A percentile compares a stretch with the other conserved stretches of the same genome.
Conservation (phyloP, 1,139 yeast species). For the Candida glucosophila region DNA sequence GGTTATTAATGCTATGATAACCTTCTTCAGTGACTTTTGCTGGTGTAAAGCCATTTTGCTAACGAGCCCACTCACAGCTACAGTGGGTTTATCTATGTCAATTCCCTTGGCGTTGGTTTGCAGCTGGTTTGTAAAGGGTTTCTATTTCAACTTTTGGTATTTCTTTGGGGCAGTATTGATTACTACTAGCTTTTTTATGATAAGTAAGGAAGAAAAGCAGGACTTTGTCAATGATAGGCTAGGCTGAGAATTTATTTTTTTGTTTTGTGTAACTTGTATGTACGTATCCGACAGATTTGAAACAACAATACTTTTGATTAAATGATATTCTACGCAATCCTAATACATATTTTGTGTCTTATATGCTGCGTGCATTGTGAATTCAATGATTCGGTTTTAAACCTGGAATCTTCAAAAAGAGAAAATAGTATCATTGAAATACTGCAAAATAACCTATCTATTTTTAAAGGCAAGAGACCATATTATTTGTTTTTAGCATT, state of each 20-base stretch:
- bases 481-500: constrained; percentile 27
- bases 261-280: not conserved
- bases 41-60: constrained; percentile 94
- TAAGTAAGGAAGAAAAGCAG: constrained; percentile 67
- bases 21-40: constrained; percentile 81
- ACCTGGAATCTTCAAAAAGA: constrained; percentile 8
- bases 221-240: constrained; percentile 38
- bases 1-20: constrained; percentile 58
- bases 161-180: constrained; percentile 74
- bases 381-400: constrained; percentile 3
- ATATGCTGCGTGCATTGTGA: constrained; percentile 1
- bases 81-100: constrained; percentile 88
- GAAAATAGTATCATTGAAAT: constrained; percentile 19
- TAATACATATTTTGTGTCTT: constrained; percentile 1
- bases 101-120: constrained; percentile 94
- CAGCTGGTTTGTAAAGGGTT: constrained; percentile 66
- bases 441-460: constrained; percentile 20
- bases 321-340: not conserved
- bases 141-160: constrained; percentile 53
- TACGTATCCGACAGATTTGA: not conserved
- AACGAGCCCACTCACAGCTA: constrained; percentile 90
- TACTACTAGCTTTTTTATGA: constrained; percentile 72
- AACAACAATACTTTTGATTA: not conserved
- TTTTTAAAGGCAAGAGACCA: constrained; percentile 26
- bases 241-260: constrained; percentile 1